Percentiles rank a stretch among this genome's conserved stretches.
Conservation (phyloP, 257 asterid species). For the Capsicum chinense region DNA sequence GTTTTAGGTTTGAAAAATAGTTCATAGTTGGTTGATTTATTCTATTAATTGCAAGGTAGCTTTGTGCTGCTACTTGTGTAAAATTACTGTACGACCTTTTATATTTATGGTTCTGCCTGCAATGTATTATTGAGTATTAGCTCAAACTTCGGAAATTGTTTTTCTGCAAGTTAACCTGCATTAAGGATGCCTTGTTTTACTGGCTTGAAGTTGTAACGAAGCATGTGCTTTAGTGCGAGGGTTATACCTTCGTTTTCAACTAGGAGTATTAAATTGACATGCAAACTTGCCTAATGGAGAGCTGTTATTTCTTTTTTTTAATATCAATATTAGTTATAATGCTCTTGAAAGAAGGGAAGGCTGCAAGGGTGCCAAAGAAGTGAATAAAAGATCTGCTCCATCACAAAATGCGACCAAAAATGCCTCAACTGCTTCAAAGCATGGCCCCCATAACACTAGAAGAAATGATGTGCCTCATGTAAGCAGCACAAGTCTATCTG, state of each 20-base stretch:
- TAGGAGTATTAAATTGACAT: background rate
- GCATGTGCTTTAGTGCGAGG: background rate
- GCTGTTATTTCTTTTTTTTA: slow-evolving; percentile 30
- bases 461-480: slow-evolving; percentile 53
- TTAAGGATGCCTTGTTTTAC: slow-evolving; percentile 7
- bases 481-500: slow-evolving; percentile 52
- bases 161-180: background rate
- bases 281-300: slow-evolving; percentile 7
- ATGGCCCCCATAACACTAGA: slow-evolving; percentile 54
- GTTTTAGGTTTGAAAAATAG: background rate
- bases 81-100: slow-evolving; percentile 1
- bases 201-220: background rate
- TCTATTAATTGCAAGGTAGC: background rate
- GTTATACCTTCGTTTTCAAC: background rate
- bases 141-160: background rate
- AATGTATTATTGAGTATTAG: background rate
- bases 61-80: slow-evolving; percentile 1
- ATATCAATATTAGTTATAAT: slow-evolving; percentile 63
- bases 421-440: slow-evolving; percentile 58
- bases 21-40: background rate
- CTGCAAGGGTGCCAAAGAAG: slow-evolving; percentile 86
- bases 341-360: slow-evolving; percentile 89
- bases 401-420: slow-evolving; percentile 62
- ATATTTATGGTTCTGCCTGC: background rate
- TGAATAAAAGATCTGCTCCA: slow-evolving; percentile 65